phyloP scores from a whole-genome alignment of 2,329 filamentous ascomycete species.

The Aspergillus quadrilineatus region DNA sequence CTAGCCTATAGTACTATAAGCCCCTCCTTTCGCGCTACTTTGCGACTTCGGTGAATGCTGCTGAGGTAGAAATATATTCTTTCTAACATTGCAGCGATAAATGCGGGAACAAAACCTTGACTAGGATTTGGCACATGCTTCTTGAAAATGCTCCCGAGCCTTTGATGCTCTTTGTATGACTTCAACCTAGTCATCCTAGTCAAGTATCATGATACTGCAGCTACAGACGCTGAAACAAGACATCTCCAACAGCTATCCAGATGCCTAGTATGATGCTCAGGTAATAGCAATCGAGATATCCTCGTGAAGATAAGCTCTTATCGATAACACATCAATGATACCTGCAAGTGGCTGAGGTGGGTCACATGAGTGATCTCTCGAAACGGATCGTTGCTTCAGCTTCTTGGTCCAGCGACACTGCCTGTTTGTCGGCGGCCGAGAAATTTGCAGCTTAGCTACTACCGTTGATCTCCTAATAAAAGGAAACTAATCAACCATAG shows the following conservation, averaged over 20 bases:
- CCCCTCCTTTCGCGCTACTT: too few species aligned
- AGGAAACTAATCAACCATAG: background rate
- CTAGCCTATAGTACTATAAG: too few species aligned
- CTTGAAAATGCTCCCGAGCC: too few species aligned
- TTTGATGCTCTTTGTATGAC: too few species aligned
- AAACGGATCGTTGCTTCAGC: slow-evolving; percentile 8
- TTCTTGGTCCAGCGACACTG: slow-evolving; percentile 12
- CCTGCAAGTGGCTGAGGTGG: background rate
- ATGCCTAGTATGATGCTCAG: background rate
- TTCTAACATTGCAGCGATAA: too few species aligned
- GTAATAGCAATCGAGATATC: background rate
- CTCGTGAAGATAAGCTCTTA: slow-evolving; percentile 15
- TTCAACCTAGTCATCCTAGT: too few species aligned
- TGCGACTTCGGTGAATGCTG: too few species aligned
- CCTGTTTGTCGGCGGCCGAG: slow-evolving; percentile 3
- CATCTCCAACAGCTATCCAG: background rate
- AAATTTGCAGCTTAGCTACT: background rate
- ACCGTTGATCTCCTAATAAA: background rate
- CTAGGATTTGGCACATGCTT: too few species aligned
- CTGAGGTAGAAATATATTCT: too few species aligned
- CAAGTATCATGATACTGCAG: too few species aligned
- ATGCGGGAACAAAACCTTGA: too few species aligned
- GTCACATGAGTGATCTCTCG: slow-evolving; percentile 20
- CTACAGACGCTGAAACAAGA: too few species aligned
- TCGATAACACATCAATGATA: slow-evolving; percentile 18